Percentiles rank a stretch among this genome's conserved stretches.
Conservation (phyloP, 441 rosid species). For the Biscutella auriculata region DNA sequence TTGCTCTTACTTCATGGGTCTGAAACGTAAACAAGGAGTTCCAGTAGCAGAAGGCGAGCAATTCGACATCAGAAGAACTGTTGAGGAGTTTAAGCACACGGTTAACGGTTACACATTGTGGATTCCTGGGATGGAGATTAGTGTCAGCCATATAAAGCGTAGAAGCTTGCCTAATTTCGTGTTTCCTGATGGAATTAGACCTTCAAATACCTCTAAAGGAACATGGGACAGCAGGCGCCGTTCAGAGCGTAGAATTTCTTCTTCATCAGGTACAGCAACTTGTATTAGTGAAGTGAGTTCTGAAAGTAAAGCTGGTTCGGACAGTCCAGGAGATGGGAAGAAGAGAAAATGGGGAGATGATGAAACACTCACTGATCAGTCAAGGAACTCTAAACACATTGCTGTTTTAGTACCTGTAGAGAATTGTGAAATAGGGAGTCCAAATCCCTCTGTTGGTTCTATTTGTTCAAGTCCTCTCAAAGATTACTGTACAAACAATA, state of each 20-base stretch:
- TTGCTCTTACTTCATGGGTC: constrained; percentile 85
- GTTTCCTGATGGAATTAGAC: constrained; percentile 76
- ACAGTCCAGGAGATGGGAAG: constrained; percentile 42
- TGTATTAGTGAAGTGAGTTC: constrained; percentile 15
- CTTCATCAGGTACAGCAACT: constrained; percentile 5
- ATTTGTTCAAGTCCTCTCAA: constrained; percentile 28
- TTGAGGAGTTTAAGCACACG: constrained; percentile 66
- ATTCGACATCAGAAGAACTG: constrained; percentile 83
- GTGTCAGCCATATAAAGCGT: constrained; percentile 59
- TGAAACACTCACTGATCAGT: constrained; percentile 22
- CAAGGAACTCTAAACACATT: constrained; percentile 19
- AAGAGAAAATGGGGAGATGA: constrained; percentile 60
- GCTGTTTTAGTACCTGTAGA: constrained; percentile 29
- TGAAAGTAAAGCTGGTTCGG: constrained; percentile 44
- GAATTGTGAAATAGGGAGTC: constrained; percentile 32
- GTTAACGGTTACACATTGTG: constrained; percentile 46
- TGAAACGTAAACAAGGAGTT: constrained; percentile 89
- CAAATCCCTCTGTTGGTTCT: constrained; percentile 29
- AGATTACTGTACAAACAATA: constrained; percentile 28
- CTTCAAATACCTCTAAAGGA: constrained; percentile 50
- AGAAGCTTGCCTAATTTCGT: constrained; percentile 67
- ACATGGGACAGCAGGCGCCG: constrained; percentile 63
- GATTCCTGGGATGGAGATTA: constrained; percentile 84
- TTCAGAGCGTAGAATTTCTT: constrained; percentile 29
- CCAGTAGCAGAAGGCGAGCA: constrained; percentile 63